phyloP scores from a whole-genome alignment of 2,329 filamentous ascomycete species.

The Cercospora citrullina region DNA sequence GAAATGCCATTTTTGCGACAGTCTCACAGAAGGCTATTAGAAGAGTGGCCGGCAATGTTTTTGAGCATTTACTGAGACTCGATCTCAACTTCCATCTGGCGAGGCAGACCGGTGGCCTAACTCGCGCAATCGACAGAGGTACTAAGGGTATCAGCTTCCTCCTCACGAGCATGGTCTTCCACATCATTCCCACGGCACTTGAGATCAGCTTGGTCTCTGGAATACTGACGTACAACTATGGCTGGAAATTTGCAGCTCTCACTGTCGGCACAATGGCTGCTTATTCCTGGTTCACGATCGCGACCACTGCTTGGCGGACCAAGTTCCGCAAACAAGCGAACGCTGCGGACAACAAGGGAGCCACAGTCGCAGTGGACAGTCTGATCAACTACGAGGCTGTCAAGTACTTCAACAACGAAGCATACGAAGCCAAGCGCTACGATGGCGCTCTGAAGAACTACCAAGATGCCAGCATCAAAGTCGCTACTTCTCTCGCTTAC shows the following conservation, averaged over 20 bases:
- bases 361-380: slow-evolving; percentile 92
- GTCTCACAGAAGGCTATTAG: slow-evolving; percentile 97
- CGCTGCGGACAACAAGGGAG: slow-evolving; percentile 91
- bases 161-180: slow-evolving; percentile 97
- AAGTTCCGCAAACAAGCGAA: slow-evolving; percentile 95
- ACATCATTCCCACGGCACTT: slow-evolving; percentile 87
- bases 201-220: slow-evolving; percentile 96
- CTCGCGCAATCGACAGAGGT: slow-evolving; percentile 89
- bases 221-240: slow-evolving; percentile 95
- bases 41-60: slow-evolving; percentile 86
- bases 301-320: slow-evolving; percentile 94
- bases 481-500: slow-evolving; percentile 87
- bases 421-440: slow-evolving; percentile 87
- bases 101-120: slow-evolving; percentile 91
- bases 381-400: slow-evolving; percentile 99
- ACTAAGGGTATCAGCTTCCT: slow-evolving; percentile 98
- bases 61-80: slow-evolving; percentile 81
- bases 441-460: slow-evolving; percentile 83
- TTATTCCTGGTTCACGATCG: slow-evolving; percentile 95
- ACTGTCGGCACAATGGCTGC: slow-evolving; percentile 88
- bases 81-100: slow-evolving; percentile 93
- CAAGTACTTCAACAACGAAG: slow-evolving; percentile 99
- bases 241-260: slow-evolving; percentile 84
- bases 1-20: slow-evolving; percentile 94
- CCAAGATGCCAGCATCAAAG: slow-evolving; percentile 93